phyloP scores from a whole-genome alignment of 2,329 filamentous ascomycete species.

The Alternaria brassicae region DNA sequence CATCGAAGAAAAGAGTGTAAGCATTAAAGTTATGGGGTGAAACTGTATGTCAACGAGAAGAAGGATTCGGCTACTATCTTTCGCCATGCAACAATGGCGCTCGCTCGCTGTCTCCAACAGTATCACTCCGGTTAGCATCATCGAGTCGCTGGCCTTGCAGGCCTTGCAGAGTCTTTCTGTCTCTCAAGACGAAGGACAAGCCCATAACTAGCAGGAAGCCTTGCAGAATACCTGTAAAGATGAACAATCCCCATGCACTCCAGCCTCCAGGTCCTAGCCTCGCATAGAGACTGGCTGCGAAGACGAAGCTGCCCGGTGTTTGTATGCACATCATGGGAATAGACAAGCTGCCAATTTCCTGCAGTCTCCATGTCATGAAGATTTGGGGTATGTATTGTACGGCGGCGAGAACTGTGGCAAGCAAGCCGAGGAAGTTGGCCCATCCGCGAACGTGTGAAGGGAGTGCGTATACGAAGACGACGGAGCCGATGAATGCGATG shows the following conservation, averaged over 20 bases:
- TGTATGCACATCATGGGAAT: conserved; percentile 99
- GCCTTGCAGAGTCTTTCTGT: conserved; percentile 33
- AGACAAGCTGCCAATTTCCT: conserved; percentile 87
- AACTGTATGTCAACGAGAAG: neutral
- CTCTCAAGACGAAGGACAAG: conserved; percentile 73
- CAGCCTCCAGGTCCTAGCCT: conserved; percentile 83
- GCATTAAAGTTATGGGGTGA: neutral
- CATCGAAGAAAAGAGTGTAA: neutral
- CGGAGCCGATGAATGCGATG: conserved; percentile 68
- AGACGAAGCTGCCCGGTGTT: conserved; percentile 89
- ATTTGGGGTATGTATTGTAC: conserved; percentile 97
- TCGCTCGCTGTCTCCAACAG: conserved; percentile 2
- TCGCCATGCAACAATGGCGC: conserved; percentile 9
- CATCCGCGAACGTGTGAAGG: conserved; percentile 73
- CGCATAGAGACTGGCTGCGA: conserved; percentile 81
- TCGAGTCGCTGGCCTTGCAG: conserved; percentile 3
- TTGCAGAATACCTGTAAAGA: conserved; percentile 86
- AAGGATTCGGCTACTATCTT: neutral
- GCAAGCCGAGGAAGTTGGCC: conserved; percentile 85
- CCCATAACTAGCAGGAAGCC: conserved; percentile 81
- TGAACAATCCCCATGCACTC: conserved; percentile 94
- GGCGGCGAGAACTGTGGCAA: conserved; percentile 77
- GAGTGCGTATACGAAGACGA: conserved; percentile 70
- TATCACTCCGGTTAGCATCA: neutral
- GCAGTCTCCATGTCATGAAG: conserved; percentile 83